Conservation (phyloP, 2,329 filamentous ascomycete genomes). For the Colletotrichum sp. region DNA sequence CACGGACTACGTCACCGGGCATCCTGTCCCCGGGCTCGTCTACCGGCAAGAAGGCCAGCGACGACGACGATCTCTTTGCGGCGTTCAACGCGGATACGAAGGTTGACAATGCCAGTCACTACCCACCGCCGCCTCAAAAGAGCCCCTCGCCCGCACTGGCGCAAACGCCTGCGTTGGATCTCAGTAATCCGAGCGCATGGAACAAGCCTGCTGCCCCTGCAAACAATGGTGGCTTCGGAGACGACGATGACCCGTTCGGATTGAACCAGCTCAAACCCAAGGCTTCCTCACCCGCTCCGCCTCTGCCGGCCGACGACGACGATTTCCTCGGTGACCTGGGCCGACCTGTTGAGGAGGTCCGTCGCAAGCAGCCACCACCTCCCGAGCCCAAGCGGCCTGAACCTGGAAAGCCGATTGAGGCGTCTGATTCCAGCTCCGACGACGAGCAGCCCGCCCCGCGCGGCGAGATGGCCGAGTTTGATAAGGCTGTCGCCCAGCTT, state of each 20-base stretch:
- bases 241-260: conserved; percentile 91
- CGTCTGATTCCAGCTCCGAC: conserved; percentile 51
- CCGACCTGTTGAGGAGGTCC: conserved; percentile 69
- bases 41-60: conserved; percentile 38
- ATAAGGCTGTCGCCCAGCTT: conserved; percentile 84
- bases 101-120: conserved; percentile 71
- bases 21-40: conserved; percentile 27
- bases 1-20: conserved; percentile 51
- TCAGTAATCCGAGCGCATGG: conserved; percentile 63
- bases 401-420: conserved; percentile 62
- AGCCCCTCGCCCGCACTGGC: conserved; percentile 48
- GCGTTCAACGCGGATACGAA: conserved; percentile 71
- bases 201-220: conserved; percentile 33
- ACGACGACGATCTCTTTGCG: conserved; percentile 70
- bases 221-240: conserved; percentile 47
- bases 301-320: conserved; percentile 49
- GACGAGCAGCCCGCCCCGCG: conserved; percentile 40
- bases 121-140: conserved; percentile 58
- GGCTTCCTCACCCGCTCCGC: conserved; percentile 30
- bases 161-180: conserved; percentile 49
- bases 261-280: conserved; percentile 67
- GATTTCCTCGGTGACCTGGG: conserved; percentile 71
- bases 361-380: conserved; percentile 47
- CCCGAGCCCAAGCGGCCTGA: conserved; percentile 45
- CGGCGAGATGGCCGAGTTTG: conserved; percentile 52